A percentile compares a stretch with the other conserved stretches of the same genome.
Evolutionary conservation across 305 asterid species (phyloP).

Genomic region (Solanum chacoense): DNA sequence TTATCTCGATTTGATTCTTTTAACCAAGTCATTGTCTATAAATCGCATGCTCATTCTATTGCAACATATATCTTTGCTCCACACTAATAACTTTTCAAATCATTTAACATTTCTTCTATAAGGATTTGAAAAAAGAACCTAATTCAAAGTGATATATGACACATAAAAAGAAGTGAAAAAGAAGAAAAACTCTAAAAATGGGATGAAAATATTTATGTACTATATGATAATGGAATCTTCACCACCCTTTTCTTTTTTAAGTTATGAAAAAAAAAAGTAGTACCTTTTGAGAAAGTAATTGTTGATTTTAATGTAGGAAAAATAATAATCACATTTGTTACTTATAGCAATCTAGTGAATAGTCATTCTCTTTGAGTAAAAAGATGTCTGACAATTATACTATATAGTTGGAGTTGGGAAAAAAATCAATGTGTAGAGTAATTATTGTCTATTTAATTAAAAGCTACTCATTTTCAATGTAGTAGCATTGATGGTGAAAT

Average conservation of each 20-base stretch:
- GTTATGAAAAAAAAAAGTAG: not conserved
- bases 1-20: not conserved
- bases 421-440: not conserved
- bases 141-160: not conserved
- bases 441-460: not conserved
- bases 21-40: not conserved
- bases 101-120: not conserved
- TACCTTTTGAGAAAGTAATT: not conserved
- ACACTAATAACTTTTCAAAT: not conserved
- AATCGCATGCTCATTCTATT: not conserved
- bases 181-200: not conserved
- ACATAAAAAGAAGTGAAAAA: conserved; percentile 29
- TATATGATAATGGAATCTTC: not conserved
- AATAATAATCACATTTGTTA: conserved; percentile 6
- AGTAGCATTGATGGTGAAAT: not conserved
- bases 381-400: not conserved
- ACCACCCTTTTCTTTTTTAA: not conserved
- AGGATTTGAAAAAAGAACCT: not conserved
- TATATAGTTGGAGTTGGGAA: not conserved
- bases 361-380: not conserved
- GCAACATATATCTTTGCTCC: not conserved
- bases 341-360: not conserved
- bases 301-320: conserved; percentile 2
- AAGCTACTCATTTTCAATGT: not conserved
- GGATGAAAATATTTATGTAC: not conserved